Evolutionary conservation across 148 eudicot species (phyloP).

Genomic region (Chenopodium formosanum): DNA sequence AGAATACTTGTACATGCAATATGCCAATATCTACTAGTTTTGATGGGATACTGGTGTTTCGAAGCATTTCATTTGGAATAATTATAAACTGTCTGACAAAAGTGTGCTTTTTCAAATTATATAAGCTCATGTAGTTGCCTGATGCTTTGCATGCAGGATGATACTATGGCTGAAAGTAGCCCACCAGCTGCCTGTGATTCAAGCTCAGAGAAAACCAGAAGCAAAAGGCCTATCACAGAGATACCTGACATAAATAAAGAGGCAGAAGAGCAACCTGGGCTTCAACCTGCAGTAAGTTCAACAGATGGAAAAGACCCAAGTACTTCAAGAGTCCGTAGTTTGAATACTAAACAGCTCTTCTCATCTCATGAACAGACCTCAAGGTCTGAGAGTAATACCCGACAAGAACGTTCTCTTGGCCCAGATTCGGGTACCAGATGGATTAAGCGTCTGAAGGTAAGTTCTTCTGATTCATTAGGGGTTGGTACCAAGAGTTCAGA

Average conservation of each 20-base stretch:
- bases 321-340: slow-evolving; percentile 71
- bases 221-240: slow-evolving; percentile 26
- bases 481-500: slow-evolving; percentile 48
- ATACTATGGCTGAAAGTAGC: slow-evolving; percentile 24
- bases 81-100: not conserved
- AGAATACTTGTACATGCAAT: not conserved
- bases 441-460: slow-evolving; percentile 71
- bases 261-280: slow-evolving; percentile 42
- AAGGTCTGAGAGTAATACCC: slow-evolving; percentile 17
- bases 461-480: slow-evolving; percentile 38
- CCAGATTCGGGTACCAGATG: slow-evolving; percentile 57
- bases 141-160: slow-evolving; percentile 21
- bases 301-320: slow-evolving; percentile 46
- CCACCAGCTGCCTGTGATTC: slow-evolving; percentile 27
- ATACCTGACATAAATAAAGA: slow-evolving; percentile 52
- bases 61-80: not conserved
- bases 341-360: slow-evolving; percentile 57
- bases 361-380: slow-evolving; percentile 36
- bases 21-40: not conserved
- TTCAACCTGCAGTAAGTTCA: slow-evolving; percentile 41
- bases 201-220: slow-evolving; percentile 29
- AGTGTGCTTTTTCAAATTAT: not conserved
- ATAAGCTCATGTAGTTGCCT: slow-evolving; percentile 11
- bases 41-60: not conserved
- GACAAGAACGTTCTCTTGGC: slow-evolving; percentile 14